Evolutionary conservation across 2,329 filamentous ascomycete species (phyloP), one percentile per base, ranked within the genome.

Genomic region (Periconia sp.): DNA sequence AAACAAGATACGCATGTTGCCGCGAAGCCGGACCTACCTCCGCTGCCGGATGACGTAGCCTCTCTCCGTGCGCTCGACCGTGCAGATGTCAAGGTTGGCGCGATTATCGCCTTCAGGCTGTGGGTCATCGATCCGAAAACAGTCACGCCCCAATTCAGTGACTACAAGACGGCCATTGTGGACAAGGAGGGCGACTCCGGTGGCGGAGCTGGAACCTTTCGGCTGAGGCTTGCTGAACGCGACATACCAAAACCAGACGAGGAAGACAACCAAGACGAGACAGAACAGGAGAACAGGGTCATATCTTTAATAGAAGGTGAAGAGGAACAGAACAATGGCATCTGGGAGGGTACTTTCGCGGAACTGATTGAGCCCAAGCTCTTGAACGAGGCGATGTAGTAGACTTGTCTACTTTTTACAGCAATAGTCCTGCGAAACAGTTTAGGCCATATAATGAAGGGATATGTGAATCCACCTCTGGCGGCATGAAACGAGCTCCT

Each of bases 231-330:
- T 3, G 89, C 90, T 2, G 78, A 79, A 48, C 81, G 88, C 19
- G 88, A 95, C 60, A 74, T 86, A 34, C 70, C 78, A 10, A 69
- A 45, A 33, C 78, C 81, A 40, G 65, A 84, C 50, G 85, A 81
- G 57, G 66, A 71, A 13, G 84, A 84, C 52, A 84, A 92, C 54
- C 78, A 83, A 26, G 85, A 87, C 0, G 90, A 89, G n/a, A n/a
- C n/a, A n/a, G n/a, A n/a, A n/a, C n/a, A n/a, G n/a, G n/a, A n/a
- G n/a, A n/a, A n/a, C n/a, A n/a, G n/a, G n/a, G n/a, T n/a, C n/a
- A n/a, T n/a, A n/a, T n/a, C n/a, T n/a, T n/a, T n/a, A n/a, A n/a
- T n/a, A n/a, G 32, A 31, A 13, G 56, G 55, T 4, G 61, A 60
- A 3, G 61, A 59, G 5, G 61, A 59, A 4, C 59, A 59, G 24